Conservation (phyloP, 352 stramenopile genomes). For the Aphanomyces astaci region DNA sequence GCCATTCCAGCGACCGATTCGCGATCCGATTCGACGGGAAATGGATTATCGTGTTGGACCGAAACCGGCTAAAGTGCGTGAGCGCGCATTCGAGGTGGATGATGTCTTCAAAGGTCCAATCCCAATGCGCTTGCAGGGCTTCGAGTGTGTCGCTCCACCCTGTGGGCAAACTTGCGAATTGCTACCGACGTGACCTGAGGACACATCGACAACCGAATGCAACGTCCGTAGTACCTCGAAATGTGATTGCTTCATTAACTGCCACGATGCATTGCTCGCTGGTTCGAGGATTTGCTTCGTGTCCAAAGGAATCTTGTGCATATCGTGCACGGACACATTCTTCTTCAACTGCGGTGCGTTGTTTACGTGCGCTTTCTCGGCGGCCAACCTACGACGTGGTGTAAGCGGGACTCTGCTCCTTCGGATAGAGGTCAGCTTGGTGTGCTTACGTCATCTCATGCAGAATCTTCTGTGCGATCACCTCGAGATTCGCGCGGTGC, state of each 20-base stretch:
- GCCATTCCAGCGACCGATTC: constrained; percentile 77
- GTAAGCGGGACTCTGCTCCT: too few species aligned
- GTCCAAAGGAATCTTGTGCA: constrained; percentile 30
- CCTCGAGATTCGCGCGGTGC: constrained; percentile 1
- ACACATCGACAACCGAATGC: too few species aligned
- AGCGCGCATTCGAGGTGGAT: constrained; percentile 58
- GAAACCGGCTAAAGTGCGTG: constrained; percentile 59
- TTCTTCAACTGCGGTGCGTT: constrained; percentile 11
- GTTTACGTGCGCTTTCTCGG: neutral
- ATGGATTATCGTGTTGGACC: constrained; percentile 34
- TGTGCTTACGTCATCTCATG: constrained; percentile 3
- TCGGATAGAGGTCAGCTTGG: neutral
- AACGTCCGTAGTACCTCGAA: too few species aligned
- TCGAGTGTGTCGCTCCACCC: constrained; percentile 43
- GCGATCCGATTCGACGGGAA: constrained; percentile 54
- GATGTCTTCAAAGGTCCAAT: constrained; percentile 49
- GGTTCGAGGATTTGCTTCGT: constrained; percentile 28
- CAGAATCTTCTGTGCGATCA: neutral
- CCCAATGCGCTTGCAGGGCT: constrained; percentile 49
- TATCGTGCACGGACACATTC: constrained; percentile 20
- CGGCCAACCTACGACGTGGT: neutral
- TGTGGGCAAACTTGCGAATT: constrained; percentile 38
- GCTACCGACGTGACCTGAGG: neutral
- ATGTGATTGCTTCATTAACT: constrained; percentile 48
- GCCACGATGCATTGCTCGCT: constrained; percentile 34